Evolutionary conservation across 179 eudicot genomes (phyloP).

Genomic region (Actinidia polygama): DNA sequence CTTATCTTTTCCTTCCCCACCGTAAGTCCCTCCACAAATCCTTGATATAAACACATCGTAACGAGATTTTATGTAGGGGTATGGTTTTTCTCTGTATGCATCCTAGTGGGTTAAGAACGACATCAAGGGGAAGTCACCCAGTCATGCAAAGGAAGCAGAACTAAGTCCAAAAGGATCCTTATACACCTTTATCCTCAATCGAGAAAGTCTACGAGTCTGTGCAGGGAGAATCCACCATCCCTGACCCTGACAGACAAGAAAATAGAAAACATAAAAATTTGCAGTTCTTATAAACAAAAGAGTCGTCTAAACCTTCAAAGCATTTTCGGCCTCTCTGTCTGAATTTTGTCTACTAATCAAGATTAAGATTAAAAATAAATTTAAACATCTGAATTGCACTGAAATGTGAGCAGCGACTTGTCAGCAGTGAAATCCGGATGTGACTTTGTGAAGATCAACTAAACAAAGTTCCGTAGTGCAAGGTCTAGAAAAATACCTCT

Average conservation of each 20-base stretch:
- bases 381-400: background rate
- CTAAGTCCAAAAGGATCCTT: background rate
- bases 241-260: background rate
- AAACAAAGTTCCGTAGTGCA: background rate
- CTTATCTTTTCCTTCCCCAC: no score
- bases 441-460: background rate
- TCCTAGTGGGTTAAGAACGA: no score
- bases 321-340: background rate
- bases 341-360: background rate
- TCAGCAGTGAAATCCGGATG: background rate
- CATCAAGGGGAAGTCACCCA: background rate
- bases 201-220: background rate
- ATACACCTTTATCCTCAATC: background rate
- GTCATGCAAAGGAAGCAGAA: background rate
- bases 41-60: no score
- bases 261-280: background rate
- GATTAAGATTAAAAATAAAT: background rate
- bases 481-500: constrained; percentile 53
- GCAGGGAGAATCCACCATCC: background rate
- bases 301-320: background rate
- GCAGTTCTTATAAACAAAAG: background rate
- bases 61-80: no score
- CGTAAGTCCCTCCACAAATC: no score
- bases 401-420: background rate
- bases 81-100: no score